Percentiles rank a stretch among this genome's conserved stretches.
Conservation (phyloP, 2,329 filamentous ascomycete genomes). For the Clonostachys byssicola region DNA sequence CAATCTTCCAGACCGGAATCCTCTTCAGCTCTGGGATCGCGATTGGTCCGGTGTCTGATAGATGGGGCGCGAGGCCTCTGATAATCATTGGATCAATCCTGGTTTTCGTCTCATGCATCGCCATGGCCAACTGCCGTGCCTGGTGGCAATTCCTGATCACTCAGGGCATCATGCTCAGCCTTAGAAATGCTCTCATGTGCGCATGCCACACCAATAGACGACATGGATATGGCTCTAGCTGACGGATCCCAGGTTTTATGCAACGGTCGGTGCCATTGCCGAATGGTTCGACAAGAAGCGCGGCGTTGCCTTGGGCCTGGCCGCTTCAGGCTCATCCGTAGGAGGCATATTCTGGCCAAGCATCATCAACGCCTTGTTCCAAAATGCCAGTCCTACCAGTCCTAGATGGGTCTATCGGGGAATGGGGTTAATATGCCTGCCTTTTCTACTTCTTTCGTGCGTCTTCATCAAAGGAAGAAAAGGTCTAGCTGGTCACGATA, state of each 20-base stretch:
- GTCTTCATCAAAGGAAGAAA: constrained; percentile 18
- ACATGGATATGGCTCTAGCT: background rate
- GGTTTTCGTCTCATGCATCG: constrained; percentile 28
- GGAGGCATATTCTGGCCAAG: constrained; percentile 23
- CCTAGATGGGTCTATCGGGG: constrained; percentile 10
- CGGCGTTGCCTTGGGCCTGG: constrained; percentile 20
- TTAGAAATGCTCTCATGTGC: constrained; percentile 30
- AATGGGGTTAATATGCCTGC: constrained; percentile 13
- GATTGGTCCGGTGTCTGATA: constrained; percentile 32
- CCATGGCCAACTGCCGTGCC: no score
- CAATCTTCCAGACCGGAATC: constrained; percentile 22
- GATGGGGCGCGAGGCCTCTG: constrained; percentile 25
- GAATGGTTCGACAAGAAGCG: constrained; percentile 22
- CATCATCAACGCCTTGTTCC: constrained; percentile 10
- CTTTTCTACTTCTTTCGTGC: constrained; percentile 15
- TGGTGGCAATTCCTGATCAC: background rate
- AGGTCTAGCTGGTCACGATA: background rate
- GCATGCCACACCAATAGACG: background rate
- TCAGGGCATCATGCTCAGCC: constrained; percentile 34
- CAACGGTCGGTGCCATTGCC: constrained; percentile 12
- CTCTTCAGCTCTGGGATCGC: constrained; percentile 31
- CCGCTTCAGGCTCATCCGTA: constrained; percentile 20
- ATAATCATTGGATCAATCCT: constrained; percentile 26
- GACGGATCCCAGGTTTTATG: background rate
- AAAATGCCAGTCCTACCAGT: no score